Evolutionary conservation across 1,284 basidiomycete species (phyloP), one percentile per base, ranked within the genome.

Genomic region (Naganishia liquefaciens): DNA sequence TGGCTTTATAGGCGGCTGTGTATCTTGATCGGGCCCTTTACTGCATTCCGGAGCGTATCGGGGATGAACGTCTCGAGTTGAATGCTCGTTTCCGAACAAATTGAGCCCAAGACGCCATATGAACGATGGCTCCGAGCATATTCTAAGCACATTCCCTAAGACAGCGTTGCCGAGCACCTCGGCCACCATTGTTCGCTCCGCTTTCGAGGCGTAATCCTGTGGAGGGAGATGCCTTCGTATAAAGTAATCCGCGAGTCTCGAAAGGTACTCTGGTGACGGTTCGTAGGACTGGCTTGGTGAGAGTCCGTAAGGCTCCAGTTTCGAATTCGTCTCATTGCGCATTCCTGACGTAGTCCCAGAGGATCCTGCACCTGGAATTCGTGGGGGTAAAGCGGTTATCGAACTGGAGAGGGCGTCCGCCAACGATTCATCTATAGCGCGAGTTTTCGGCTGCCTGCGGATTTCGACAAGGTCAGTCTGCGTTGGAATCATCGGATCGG

Each of bases 151-250:
- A 4, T 68, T 70, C 0, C 70, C 73, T 7, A 81, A 71, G 9
- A 82, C 72, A n/a, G 73, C 70, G 40, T 77, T 73, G 2, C 77
- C 76, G 10, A 82, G 15, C 17, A 82, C 72, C 63, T 82, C 81
- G 33, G 79, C 69, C 3, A 77, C 70, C 55, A 82, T 76, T 5
- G 73, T 57, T 2, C 76, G 72, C 57, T 81, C 77, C 5, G 76
- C 71, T 11, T 73, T 70, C 0, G 79, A 70, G 10, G 64, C 67
- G 62, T 74, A 78, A 58, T 81, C 79, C 17, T 70, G 54, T 0
- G 68, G 62, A 2, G 80, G 77, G 1, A 81, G 70, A 30, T 76
- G 58, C 13, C 68, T 61, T n/a, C 69, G 65, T 15, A 81, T 71
- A 9, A 81, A 54, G 10, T 75, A 68, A 49, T 79, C 76, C 23